phyloP scores from a whole-genome alignment of 768 basidiomycete genomes.

The Mycena maculata region DNA sequence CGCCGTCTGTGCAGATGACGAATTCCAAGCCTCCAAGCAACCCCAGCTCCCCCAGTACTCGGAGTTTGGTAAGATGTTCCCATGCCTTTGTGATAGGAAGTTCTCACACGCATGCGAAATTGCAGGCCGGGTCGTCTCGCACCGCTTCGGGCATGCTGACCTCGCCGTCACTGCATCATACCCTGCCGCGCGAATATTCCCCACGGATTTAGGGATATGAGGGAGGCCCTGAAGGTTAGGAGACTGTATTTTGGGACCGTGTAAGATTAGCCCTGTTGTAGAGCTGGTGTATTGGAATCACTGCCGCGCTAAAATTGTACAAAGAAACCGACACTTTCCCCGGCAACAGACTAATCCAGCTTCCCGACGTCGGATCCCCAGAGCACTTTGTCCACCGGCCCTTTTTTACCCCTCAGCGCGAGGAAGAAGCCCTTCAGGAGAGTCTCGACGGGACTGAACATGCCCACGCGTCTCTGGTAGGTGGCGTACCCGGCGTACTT shows the following conservation, averaged over 20 bases:
- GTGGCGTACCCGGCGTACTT: constrained; percentile 83
- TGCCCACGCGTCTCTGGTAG: constrained; percentile 83
- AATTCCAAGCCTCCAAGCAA: background rate
- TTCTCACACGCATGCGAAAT: background rate
- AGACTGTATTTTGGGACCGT: constrained; percentile 12
- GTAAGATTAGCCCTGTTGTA: constrained; percentile 19
- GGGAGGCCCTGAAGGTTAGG: background rate
- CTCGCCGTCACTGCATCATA: background rate
- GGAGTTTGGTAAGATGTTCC: constrained; percentile 7
- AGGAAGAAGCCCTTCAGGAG: constrained; percentile 40
- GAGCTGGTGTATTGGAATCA: background rate
- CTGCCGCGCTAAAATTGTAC: background rate
- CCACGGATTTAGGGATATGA: too few relatives aligned
- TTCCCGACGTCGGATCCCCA: constrained; percentile 41
- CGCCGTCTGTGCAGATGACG: background rate
- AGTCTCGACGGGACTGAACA: constrained; percentile 70
- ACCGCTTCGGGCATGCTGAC: background rate
- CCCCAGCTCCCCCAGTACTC: too few relatives aligned
- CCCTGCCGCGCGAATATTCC: constrained; percentile 11
- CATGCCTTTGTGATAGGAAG: too few relatives aligned
- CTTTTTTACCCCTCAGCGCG: constrained; percentile 36
- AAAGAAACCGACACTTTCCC: background rate
- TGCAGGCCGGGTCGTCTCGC: background rate
- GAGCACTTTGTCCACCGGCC: constrained; percentile 37
- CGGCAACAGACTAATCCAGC: constrained; percentile 26